Evolutionary conservation across 345 rosid genomes (phyloP), one percentile per base, ranked within the genome.

Genomic region (Populus simonii): DNA sequence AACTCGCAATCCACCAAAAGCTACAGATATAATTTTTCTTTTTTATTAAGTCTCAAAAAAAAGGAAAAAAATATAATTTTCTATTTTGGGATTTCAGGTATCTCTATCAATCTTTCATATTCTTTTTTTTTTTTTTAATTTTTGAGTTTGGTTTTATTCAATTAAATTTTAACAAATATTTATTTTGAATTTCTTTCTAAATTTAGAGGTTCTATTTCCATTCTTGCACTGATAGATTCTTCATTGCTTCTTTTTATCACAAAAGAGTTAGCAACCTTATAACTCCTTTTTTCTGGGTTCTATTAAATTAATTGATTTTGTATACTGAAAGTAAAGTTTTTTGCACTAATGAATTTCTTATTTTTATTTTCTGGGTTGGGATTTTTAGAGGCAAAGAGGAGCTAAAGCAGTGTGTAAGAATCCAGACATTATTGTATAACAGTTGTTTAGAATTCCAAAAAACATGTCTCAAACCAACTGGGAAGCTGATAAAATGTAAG

Each of bases 401-500:
- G 69, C 22, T 15, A 45, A 35, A 25, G 47, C 68, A 39, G 67
- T 70, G 39, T 31, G 23, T n/a, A 29, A 45, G 23, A 49, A 31
- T 66, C 23, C 70, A 45, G 20, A 65, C 73, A 66, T 79, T 70
- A 53, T 27, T 70, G 61, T 53, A 1, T 41, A 65, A 70, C 74
- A 62, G 69, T 68, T 49, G 53, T 77, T 23, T 22, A 45, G 62
- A 75, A 49, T 59, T 61, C 49, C n/a, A n/a, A 27, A 51, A 70
- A 68, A 68, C 77, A 86, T 86, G 98, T 88, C 98, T 88, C 98
- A 94, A 86, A 91, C 94, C 82, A 94, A 94, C 90, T 94, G 98
- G 98, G 96, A 94, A 91, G 98, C 98, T 80, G 98, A 94, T 92
- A 94, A 94, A 94, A 94, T 94, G 98, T 94, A 86, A 89, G 93